These are phyloP conservation scores for Chrysanthemum seticuspe DNA, from an alignment of 129 eudicot species.

Conservation along the genomic window DNA sequence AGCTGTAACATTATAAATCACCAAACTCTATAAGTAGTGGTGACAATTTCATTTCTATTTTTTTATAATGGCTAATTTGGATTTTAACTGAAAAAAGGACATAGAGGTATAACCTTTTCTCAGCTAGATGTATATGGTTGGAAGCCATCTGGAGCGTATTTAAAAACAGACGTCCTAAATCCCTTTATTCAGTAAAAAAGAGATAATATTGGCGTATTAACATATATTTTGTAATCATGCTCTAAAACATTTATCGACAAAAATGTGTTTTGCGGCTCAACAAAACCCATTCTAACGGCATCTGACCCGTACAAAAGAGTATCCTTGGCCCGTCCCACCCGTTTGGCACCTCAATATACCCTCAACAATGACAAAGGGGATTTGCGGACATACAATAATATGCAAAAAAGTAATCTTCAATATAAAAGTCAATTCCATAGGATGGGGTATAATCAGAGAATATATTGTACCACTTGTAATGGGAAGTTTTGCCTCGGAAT, in stretches of 20 bases:
- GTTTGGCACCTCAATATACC: slow-evolving; percentile 3
- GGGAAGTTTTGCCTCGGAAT: slow-evolving; percentile 71
- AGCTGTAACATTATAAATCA: background rate
- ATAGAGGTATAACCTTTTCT: background rate
- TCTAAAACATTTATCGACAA: background rate
- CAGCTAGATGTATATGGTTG: background rate
- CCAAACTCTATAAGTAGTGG: background rate
- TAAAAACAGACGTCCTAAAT: background rate
- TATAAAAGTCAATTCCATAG: background rate
- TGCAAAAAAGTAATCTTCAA: background rate
- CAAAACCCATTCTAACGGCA: background rate
- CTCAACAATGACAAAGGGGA: background rate
- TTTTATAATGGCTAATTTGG: background rate
- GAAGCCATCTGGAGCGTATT: background rate
- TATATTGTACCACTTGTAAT: slow-evolving; percentile 68
- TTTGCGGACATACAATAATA: background rate
- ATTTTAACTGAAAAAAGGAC: background rate
- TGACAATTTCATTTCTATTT: background rate
- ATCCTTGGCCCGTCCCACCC: background rate
- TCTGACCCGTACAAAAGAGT: background rate
- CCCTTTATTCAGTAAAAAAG: background rate
- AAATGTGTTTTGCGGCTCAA: background rate
- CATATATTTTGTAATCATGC: background rate
- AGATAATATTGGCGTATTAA: background rate
- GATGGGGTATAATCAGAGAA: background rate